A percentile compares a stretch with the other conserved stretches of the same genome.
Evolutionary conservation across 2,329 filamentous ascomycete species (phyloP).

Genomic region (Penicillium sp.): DNA sequence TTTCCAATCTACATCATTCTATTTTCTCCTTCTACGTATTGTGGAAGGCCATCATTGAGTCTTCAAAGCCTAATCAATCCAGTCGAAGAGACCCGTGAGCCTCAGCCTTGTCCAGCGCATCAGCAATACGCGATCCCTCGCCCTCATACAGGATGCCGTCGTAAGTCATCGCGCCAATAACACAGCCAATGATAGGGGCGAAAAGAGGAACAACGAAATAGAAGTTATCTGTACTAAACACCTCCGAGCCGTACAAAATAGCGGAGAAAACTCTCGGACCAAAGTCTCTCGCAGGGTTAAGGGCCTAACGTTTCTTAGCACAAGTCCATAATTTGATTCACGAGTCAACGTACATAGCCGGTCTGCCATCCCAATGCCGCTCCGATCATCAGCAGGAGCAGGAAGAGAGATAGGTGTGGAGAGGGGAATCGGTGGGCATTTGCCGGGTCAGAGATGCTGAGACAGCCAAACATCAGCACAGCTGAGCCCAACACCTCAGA

Average conservation of each 20-base stretch:
- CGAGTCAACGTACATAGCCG: conserved; percentile 28
- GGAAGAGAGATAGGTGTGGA: conserved; percentile 27
- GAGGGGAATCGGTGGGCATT: conserved; percentile 27
- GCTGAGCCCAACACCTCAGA: conserved; percentile 28
- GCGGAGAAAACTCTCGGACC: conserved; percentile 32
- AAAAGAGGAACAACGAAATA: conserved; percentile 32
- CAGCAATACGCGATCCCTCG: conserved; percentile 30
- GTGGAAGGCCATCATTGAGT: background rate
- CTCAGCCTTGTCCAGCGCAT: conserved; percentile 25
- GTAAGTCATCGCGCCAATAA: conserved; percentile 28
- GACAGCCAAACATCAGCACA: conserved; percentile 31
- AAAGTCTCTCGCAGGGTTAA: conserved; percentile 33
- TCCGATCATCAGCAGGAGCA: conserved; percentile 30
- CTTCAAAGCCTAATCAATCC: background rate
- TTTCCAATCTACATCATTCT: background rate
- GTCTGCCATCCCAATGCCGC: conserved; percentile 35
- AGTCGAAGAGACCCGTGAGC: conserved; percentile 23
- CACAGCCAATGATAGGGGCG: conserved; percentile 28
- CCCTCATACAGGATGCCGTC: conserved; percentile 30
- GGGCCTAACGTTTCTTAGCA: conserved; percentile 20
- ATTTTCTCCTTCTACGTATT: background rate
- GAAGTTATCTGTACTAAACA: conserved; percentile 27
- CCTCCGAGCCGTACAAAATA: conserved; percentile 30
- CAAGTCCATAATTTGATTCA: background rate
- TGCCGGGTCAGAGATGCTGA: conserved; percentile 27